phyloP scores from a whole-genome alignment of 2,329 filamentous ascomycete species.

The Phyllosticta capitalensis region DNA sequence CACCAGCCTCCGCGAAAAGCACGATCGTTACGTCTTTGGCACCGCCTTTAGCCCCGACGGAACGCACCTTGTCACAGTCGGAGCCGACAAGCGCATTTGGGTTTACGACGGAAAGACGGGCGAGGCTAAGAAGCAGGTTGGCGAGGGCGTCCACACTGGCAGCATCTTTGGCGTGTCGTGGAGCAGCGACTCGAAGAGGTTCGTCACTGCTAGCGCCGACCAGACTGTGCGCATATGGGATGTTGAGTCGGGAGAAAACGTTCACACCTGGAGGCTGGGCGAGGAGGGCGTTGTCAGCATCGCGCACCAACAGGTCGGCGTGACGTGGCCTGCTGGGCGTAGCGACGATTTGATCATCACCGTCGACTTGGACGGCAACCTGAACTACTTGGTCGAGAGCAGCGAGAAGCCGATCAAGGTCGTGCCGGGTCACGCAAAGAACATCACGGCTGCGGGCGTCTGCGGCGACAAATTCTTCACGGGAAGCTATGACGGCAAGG shows the following conservation, averaged over 20 bases:
- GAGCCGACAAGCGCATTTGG: slow-evolving; percentile 86
- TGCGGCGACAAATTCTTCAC: slow-evolving; percentile 65
- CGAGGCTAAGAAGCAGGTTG: slow-evolving; percentile 66
- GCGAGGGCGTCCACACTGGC: slow-evolving; percentile 77
- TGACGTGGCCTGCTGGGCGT: slow-evolving; percentile 77
- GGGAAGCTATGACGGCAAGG: slow-evolving; percentile 82
- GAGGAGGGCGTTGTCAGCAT: slow-evolving; percentile 62
- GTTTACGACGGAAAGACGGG: slow-evolving; percentile 95
- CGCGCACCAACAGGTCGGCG: slow-evolving; percentile 83
- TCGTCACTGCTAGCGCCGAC: slow-evolving; percentile 88
- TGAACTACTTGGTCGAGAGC: slow-evolving; percentile 77
- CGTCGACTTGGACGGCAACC: slow-evolving; percentile 75
- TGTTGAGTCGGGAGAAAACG: slow-evolving; percentile 63
- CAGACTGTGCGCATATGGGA: slow-evolving; percentile 96
- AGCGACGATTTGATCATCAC: slow-evolving; percentile 84
- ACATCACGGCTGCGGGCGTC: slow-evolving; percentile 66
- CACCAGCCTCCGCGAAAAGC: slow-evolving; percentile 65
- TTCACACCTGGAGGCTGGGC: slow-evolving; percentile 79
- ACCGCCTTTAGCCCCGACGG: slow-evolving; percentile 88
- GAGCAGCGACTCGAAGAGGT: slow-evolving; percentile 73
- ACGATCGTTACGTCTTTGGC: slow-evolving; percentile 82
- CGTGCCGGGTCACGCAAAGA: slow-evolving; percentile 84
- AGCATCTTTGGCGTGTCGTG: slow-evolving; percentile 90
- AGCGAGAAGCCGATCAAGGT: slow-evolving; percentile 58
- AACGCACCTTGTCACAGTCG: slow-evolving; percentile 70